Conservation (phyloP, 495 filamentous ascomycete species). For the Aspergillus olivimuriae region DNA sequence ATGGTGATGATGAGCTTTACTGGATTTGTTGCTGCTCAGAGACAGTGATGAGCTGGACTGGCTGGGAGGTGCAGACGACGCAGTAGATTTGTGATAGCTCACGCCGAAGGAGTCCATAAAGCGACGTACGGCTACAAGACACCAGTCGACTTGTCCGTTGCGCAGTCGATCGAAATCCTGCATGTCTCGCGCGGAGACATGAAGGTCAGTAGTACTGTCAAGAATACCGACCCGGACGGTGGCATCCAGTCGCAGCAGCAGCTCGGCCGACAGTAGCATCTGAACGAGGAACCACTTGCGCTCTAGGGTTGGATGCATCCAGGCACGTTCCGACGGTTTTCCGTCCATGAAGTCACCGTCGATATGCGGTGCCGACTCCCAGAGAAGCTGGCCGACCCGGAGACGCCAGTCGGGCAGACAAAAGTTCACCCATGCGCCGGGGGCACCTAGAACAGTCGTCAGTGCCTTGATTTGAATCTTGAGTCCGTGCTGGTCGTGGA, state of each 20-base stretch:
- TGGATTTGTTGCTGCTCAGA: too few relatives aligned
- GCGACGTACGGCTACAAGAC: constrained; percentile 64
- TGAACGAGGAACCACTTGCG: constrained; percentile 78
- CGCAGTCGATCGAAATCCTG: constrained; percentile 57
- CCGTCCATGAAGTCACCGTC: constrained; percentile 47
- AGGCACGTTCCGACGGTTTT: constrained; percentile 23
- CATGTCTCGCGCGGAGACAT: constrained; percentile 53
- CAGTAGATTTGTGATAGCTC: constrained; percentile 1
- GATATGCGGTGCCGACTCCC: constrained; percentile 50
- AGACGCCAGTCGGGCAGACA: constrained; percentile 75
- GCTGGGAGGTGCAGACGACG: constrained; percentile 3
- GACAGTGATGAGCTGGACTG: too few relatives aligned
- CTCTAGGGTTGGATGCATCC: constrained; percentile 40
- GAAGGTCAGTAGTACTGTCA: constrained; percentile 40
- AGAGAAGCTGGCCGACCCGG: constrained; percentile 72
- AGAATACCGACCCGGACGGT: constrained; percentile 50
- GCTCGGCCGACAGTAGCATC: constrained; percentile 68
- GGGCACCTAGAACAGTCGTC: constrained; percentile 36
- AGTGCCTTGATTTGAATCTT: constrained; percentile 48
- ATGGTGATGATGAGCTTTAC: constrained; percentile 16
- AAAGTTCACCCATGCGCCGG: constrained; percentile 68
- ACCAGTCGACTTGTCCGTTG: constrained; percentile 70
- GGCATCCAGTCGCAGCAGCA: constrained; percentile 68
- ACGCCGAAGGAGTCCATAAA: constrained; percentile 68
- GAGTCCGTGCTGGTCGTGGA: constrained; percentile 30